Evolutionary conservation across 2,329 filamentous ascomycete genomes (phyloP), one percentile per base, ranked within the genome.

Genomic region (Ophiostoma ips): DNA sequence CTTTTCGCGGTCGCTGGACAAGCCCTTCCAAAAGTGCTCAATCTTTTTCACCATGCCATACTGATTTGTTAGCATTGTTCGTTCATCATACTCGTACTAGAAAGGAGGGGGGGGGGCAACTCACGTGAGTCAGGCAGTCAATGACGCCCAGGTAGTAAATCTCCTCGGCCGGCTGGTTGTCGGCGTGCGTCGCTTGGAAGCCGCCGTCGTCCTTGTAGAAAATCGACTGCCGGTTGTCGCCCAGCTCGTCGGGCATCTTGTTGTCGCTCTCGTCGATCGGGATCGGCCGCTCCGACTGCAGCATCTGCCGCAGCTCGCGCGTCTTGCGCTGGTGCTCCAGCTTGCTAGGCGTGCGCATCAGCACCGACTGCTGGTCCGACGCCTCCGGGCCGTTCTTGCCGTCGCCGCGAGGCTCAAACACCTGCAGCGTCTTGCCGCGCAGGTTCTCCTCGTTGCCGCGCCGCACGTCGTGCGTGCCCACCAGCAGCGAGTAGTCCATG

Each of bases 111-210:
- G 3, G 15, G 5, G 24, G 41, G 33, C 49, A n/a, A 77, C 86
- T 79, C 75, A 94, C 88, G 64, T 95, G 87, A 59, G 92, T 98
- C 60, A 98, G 72, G 65, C 92, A 98, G 67, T 98, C 92, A 64
- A 98, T 98, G 59, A 98, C 94, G 34, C 92, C 94, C 8, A 98
- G 78, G 63, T 98, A 98, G 66, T 98, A 98, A 38, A 98, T 88
- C 66, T 95, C 87, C 50, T 95, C 87, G 2, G 84, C 89, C 1
- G 85, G 79, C 15, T 71, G 69, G 55, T 94, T 84, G 65, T 95
- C 81, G 64, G 95, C 88, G 61, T 95, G 88, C 1, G 92, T 96
- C 12, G 92, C 90, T 58, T 83, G 76, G 66, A 95, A 88, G 3
- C 92, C 92, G 46, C 92, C 92, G 61, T 96, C 90, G 58, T 96